Percentiles rank a stretch among this genome's conserved stretches.
These are phyloP conservation scores for Pseudovirgaria hyperparasitica DNA, from an alignment of 2,329 filamentous ascomycete species.

Conservation along the genomic window DNA sequence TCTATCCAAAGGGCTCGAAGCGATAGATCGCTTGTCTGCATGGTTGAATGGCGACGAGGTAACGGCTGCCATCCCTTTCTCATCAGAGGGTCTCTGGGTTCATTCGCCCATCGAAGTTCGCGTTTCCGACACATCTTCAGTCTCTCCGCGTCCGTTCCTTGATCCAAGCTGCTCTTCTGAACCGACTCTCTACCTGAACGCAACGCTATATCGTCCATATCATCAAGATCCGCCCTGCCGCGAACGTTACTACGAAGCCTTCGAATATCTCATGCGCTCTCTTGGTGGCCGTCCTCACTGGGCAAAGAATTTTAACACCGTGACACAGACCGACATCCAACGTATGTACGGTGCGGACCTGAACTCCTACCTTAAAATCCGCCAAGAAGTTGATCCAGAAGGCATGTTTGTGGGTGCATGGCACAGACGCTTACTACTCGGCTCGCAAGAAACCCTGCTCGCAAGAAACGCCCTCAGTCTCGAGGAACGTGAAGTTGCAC, in stretches of 20 bases:
- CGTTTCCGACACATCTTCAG: conserved; percentile 54
- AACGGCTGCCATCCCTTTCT: conserved; percentile 62
- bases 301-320: conserved; percentile 74
- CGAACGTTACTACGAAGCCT: conserved; percentile 72
- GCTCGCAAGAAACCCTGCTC: conserved; percentile 21
- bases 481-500: conserved; percentile 31
- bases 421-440: conserved; percentile 63
- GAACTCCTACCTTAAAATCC: conserved; percentile 51
- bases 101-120: conserved; percentile 91
- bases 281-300: conserved; percentile 75
- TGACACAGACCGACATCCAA: conserved; percentile 47
- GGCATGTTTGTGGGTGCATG: conserved; percentile 86
- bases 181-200: conserved; percentile 78
- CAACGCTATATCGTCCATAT: conserved; percentile 79
- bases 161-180: conserved; percentile 57
- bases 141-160: conserved; percentile 48
- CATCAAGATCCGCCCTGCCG: conserved; percentile 62
- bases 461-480: conserved; percentile 20
- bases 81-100: conserved; percentile 65
- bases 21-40: conserved; percentile 65
- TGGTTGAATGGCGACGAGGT: conserved; percentile 74
- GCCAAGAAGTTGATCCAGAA: conserved; percentile 60
- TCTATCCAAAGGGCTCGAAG: conserved; percentile 73
- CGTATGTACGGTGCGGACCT: conserved; percentile 58
- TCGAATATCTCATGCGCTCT: conserved; percentile 83